These are phyloP conservation scores for Pisolithus thermaeus DNA, from an alignment of 1,284 basidiomycete genomes.

Conservation along the genomic window DNA sequence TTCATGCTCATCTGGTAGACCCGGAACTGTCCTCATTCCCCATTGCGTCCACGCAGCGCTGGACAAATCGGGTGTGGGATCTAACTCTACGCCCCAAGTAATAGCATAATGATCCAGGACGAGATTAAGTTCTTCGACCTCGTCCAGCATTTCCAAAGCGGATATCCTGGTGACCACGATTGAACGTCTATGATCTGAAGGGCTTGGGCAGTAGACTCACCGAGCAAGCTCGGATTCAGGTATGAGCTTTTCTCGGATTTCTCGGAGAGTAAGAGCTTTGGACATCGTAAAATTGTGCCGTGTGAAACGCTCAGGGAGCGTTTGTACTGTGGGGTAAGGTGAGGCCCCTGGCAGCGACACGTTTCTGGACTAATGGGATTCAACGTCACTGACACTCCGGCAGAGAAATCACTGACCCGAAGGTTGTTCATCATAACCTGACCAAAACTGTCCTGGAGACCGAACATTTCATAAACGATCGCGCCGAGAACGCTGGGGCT, in stretches of 20 bases:
- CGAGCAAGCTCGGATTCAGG: constrained; percentile 53
- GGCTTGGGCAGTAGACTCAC: constrained; percentile 34
- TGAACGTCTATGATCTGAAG: constrained; percentile 4
- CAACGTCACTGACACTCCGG: constrained; percentile 2
- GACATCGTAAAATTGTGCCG: constrained; percentile 43
- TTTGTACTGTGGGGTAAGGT: constrained; percentile 43
- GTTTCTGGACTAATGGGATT: constrained; percentile 54
- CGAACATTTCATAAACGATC: constrained; percentile 89
- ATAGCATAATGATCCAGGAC: constrained; percentile 85
- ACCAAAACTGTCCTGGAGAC: constrained; percentile 79
- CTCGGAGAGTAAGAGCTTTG: constrained; percentile 18
- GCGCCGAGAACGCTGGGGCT: constrained; percentile 41
- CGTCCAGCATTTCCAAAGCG: constrained; percentile 79
- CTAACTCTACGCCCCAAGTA: constrained; percentile 56
- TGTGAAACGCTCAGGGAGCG: constrained; percentile 61
- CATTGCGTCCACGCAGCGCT: constrained; percentile 32
- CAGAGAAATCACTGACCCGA: constrained; percentile 41
- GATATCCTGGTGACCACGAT: constrained; percentile 49
- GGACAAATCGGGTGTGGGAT: constrained; percentile 9
- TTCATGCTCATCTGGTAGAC: neutral
- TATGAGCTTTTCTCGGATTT: constrained; percentile 59
- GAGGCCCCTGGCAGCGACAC: constrained; percentile 70
- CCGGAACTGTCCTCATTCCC: constrained; percentile 16
- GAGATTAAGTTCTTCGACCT: constrained; percentile 87
- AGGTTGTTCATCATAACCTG: constrained; percentile 85